A percentile compares a stretch with the other conserved stretches of the same genome.
Conservation (phyloP, 2,329 filamentous ascomycete species). For the Penicillium sp. region DNA sequence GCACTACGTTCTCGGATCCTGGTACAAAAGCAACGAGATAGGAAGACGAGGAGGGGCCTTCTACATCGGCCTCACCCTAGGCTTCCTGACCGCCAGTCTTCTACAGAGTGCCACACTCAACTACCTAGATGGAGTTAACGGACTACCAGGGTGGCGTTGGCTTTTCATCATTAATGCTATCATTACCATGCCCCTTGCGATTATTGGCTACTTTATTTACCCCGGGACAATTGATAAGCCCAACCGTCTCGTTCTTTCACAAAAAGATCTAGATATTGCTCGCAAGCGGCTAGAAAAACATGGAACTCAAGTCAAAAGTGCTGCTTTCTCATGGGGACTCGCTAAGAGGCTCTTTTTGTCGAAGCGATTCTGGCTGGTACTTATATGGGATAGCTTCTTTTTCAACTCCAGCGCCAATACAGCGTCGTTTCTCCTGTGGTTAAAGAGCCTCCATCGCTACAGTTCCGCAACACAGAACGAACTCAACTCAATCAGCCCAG, state of each 20-base stretch:
- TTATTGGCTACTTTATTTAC: background rate
- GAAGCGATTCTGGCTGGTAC: background rate
- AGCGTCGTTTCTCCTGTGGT: background rate
- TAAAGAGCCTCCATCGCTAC: background rate
- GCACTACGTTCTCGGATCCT: background rate
- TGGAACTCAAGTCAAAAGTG: background rate
- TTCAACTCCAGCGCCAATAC: background rate
- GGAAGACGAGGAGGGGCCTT: background rate
- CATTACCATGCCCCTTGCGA: background rate
- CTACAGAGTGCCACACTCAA: background rate
- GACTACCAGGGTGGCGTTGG: background rate
- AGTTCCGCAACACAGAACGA: background rate
- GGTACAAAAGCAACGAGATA: background rate
- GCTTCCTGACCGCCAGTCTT: background rate
- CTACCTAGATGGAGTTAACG: background rate
- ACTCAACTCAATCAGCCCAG: background rate
- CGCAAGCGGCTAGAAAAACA: background rate
- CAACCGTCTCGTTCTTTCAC: background rate
- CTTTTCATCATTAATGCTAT: background rate
- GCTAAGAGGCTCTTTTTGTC: background rate
- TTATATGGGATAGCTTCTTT: background rate
- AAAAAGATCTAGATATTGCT: background rate
- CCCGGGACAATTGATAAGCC: background rate
- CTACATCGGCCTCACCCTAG: background rate
- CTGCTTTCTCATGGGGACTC: background rate